A percentile compares a stretch with the other conserved stretches of the same genome.
These are phyloP conservation scores for Daedaleopsis nitida DNA, from an alignment of 768 basidiomycete genomes.

Conservation along the genomic window DNA sequence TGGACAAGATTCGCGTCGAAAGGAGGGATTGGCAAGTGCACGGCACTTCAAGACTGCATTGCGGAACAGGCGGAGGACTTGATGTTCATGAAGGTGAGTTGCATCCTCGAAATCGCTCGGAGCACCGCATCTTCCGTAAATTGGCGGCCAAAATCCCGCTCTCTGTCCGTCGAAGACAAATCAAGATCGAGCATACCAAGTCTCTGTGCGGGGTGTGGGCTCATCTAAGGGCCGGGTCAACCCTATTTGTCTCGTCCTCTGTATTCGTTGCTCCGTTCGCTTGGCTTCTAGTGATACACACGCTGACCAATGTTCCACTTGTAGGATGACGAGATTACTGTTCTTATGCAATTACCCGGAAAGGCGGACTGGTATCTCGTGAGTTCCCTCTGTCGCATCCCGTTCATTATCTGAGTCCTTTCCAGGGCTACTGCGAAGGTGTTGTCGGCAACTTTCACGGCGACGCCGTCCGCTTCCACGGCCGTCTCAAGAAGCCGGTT, in stretches of 20 bases:
- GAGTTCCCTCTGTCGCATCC: slow-evolving; percentile 25
- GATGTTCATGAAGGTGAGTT: slow-evolving; percentile 81
- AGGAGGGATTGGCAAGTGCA: slow-evolving; percentile 83
- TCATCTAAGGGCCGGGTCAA: no score
- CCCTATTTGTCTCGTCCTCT: no score
- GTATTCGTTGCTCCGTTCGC: no score
- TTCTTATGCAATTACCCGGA: slow-evolving; percentile 69
- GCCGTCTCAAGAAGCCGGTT: slow-evolving; percentile 77
- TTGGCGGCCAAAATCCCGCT: not conserved
- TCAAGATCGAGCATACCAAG: no score
- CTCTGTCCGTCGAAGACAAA: no score
- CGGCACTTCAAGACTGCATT: slow-evolving; percentile 72
- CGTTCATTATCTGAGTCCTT: not conserved
- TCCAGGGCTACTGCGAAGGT: slow-evolving; percentile 83
- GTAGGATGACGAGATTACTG: slow-evolving; percentile 79
- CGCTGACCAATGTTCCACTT: slow-evolving; percentile 3
- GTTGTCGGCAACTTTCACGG: slow-evolving; percentile 78
- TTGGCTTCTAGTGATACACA: not conserved
- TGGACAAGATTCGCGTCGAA: slow-evolving; percentile 87
- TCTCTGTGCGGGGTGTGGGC: no score
- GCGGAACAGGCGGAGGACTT: slow-evolving; percentile 75
- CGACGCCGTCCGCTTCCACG: slow-evolving; percentile 64
- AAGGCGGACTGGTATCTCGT: slow-evolving; percentile 64
- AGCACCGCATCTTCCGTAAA: not conserved
- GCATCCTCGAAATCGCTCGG: not conserved